phyloP scores from a whole-genome alignment of 2,329 filamentous ascomycete species.

The Exophiala viscosa region DNA sequence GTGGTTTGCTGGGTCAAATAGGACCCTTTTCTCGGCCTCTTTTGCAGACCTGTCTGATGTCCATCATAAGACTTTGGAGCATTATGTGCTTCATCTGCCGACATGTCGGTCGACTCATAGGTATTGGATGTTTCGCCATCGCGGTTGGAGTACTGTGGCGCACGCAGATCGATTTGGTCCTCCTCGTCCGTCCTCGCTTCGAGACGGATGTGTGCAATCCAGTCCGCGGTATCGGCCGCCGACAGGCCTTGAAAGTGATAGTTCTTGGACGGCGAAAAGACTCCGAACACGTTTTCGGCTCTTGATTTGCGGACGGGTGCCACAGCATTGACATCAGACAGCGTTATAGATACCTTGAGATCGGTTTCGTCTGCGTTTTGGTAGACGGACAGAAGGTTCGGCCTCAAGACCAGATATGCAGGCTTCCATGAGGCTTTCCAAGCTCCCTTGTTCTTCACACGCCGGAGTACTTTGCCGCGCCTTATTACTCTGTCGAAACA shows the following conservation, averaged over 20 bases:
- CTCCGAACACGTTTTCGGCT: constrained; percentile 80
- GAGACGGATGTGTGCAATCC: constrained; percentile 76
- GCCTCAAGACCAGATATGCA: constrained; percentile 82
- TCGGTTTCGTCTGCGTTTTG: constrained; percentile 87
- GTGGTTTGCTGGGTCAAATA: constrained; percentile 23
- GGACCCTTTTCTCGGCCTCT: constrained; percentile 16
- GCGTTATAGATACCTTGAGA: constrained; percentile 79
- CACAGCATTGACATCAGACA: constrained; percentile 87
- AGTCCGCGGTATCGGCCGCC: constrained; percentile 72
- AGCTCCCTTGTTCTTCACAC: constrained; percentile 74
- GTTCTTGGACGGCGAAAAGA: constrained; percentile 88
- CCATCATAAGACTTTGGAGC: constrained; percentile 37
- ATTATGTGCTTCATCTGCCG: constrained; percentile 36
- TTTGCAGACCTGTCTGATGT: constrained; percentile 5
- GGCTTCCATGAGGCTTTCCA: constrained; percentile 77
- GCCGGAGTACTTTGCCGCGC: constrained; percentile 77
- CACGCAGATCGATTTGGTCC: constrained; percentile 70
- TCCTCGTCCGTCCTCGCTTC: constrained; percentile 84
- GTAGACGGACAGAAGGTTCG: constrained; percentile 87
- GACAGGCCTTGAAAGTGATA: constrained; percentile 80
- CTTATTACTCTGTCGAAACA: constrained; percentile 94
- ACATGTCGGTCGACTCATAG: constrained; percentile 39
- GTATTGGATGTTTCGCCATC: constrained; percentile 35
- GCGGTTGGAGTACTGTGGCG: constrained; percentile 24
- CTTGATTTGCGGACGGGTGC: constrained; percentile 84